Base-by-base conservation (phyloP, 163 green algal genomes). In the Volvox carteri region DNA sequence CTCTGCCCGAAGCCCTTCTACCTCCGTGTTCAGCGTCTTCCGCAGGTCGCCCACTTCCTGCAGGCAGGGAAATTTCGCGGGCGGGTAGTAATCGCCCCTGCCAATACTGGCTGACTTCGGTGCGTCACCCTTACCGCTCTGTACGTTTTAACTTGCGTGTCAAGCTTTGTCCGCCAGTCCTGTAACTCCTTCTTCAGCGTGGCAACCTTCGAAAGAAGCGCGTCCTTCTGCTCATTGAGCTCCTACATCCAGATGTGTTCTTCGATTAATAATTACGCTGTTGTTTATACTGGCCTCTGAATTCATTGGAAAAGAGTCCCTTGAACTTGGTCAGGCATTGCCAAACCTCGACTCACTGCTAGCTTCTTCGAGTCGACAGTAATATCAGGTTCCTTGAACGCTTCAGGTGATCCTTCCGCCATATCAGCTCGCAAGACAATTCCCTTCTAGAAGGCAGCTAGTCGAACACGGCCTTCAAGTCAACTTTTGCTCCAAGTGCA, bases 81-180 rank as follows among this genome's bases (percentile, higher is more conserved):
- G 72, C 41, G 9, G 72, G 58, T 25, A 12, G 30, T 65, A 41
- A 65, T 46, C 4, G 48, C 23, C 41, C 94, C 35, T 58, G 76
- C 0, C 94, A 91, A 70, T 96, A 97, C 0, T 72, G 88, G 54
- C 95, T 93, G 4, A 97, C 95, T 87, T 97, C 92, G 4, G 72
- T 86, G 56, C 96, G 25, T 65, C n/a, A 65, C n/a, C 9, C 81
- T 39, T 56, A 95, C 95, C 44, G 70, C 78, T 0, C 94, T 92
- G 68, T 96, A 97, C 0, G 79, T 89, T 60, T 95, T 94, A 2
- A 98, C 96, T 86, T 97, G 93, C 11, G 75, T 88, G 56, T 96
- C 93, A 58, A 98, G 92, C 86, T 96, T 96, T 18, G 58, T 79
- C 0, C 96, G 88, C 96, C 96, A 98, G 78, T 97, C 96, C 25